Base-by-base conservation (phyloP, 2,329 filamentous ascomycete species). In the Microthyrium microscopicum region DNA sequence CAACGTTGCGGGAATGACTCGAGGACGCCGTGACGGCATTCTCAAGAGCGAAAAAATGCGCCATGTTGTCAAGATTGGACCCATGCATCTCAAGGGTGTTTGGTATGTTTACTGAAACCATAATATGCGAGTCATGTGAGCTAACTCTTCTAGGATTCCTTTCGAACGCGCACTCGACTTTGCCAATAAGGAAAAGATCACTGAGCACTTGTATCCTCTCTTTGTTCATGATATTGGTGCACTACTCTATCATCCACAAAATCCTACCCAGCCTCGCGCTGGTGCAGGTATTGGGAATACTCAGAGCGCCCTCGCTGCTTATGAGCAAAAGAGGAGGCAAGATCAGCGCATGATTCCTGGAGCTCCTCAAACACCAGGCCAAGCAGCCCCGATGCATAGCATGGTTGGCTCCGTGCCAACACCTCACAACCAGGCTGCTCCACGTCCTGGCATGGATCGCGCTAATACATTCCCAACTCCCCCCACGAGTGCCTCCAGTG, bases 151-250 rank as follows among this genome's bases (percentile, higher is more conserved):
- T 45, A 94, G 85, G 85, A 98, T 98, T 48, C 89, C 89, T 2
- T 95, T 92, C 47, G 89, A 95, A 46, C 77, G 89, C 43, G 89
- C 89, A n/a, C 62, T 98, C 34, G 89, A 95, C 48, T 95, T 98
- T 53, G 89, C 89, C 43, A 98, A 98, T 63, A 95, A 94, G 67
- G 89, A 98, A 58, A 95, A 95, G 61, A 98, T 95, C 42, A 95
- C 89, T 0, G 87, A 95, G 57, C 63, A 85, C 30, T 62, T 95
- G 35, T 98, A 95, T 55, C 89, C 89, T 33, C 65, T 98, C 31
- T 98, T 98, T 53, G 89, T 95, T 25, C 85, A 95, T 57, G 92
- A 95, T 57, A 95, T 95, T 51, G 83, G 83, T 39, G 79, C 83
- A 37, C 66, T 95, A 42, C 69, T 95, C 31, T 95, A 94, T 55